Percentiles rank a stretch among this genome's conserved stretches.
phyloP scores from a whole-genome alignment of 345 rosid species.

The Sonneratia caseolaris region DNA sequence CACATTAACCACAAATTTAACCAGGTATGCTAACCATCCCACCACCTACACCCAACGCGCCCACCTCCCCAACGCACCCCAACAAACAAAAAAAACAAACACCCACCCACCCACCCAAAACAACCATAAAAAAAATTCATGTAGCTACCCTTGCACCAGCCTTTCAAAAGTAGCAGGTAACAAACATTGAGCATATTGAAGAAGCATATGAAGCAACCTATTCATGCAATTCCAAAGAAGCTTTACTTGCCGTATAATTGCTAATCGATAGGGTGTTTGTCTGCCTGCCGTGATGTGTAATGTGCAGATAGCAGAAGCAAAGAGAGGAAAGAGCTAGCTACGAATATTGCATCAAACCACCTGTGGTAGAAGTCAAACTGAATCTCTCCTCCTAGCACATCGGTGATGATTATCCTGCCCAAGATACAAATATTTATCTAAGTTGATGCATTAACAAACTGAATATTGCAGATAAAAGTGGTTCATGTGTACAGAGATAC shows the following conservation, averaged over 20 bases:
- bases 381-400: conserved; percentile 92
- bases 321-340: conserved; percentile 93
- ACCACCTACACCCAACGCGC: too few relatives aligned
- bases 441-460: neutral
- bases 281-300: conserved; percentile 91
- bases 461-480: neutral
- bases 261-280: conserved; percentile 78
- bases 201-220: too few relatives aligned
- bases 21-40: too few relatives aligned
- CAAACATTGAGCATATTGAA: too few relatives aligned
- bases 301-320: conserved; percentile 87
- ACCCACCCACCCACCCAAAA: too few relatives aligned
- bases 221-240: too few relatives aligned
- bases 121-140: too few relatives aligned
- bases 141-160: too few relatives aligned
- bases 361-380: conserved; percentile 96
- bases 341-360: conserved; percentile 95
- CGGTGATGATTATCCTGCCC: conserved; percentile 87
- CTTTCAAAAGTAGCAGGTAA: too few relatives aligned
- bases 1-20: neutral
- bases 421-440: conserved; percentile 2
- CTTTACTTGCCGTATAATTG: neutral
- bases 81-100: too few relatives aligned
- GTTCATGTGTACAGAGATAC: neutral
- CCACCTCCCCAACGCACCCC: too few relatives aligned